phyloP scores from a whole-genome alignment of 495 filamentous ascomycete genomes.

The Penicillium goetzii region DNA sequence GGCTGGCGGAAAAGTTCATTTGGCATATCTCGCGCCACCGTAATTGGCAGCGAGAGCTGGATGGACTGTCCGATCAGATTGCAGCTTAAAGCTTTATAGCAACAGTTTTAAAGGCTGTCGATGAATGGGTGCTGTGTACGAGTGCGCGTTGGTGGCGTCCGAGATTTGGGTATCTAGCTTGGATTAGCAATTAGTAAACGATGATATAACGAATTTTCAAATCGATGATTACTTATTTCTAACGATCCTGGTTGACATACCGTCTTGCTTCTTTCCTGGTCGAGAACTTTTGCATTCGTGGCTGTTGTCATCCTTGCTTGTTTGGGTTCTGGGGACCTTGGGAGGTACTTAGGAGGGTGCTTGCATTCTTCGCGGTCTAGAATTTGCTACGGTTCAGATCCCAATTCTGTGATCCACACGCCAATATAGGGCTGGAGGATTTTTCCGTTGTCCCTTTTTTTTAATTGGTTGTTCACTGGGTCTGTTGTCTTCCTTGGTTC shows the following conservation, averaged over 20 bases:
- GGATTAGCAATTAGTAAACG: neutral
- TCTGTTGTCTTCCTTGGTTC: neutral
- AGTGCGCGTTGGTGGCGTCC: neutral
- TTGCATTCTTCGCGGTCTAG: conserved; percentile 3
- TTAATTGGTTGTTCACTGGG: neutral
- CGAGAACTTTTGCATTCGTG: neutral
- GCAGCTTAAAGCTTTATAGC: conserved; percentile 30
- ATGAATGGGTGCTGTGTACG: neutral
- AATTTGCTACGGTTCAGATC: neutral
- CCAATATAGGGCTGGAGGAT: conserved; percentile 15
- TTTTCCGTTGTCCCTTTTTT: neutral
- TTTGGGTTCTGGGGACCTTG: neutral
- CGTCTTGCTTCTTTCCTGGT: neutral
- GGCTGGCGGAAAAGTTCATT: conserved; percentile 67
- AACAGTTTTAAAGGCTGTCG: neutral
- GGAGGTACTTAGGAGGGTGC: neutral
- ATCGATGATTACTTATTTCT: neutral
- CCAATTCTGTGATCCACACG: neutral
- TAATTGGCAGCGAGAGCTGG: conserved; percentile 72
- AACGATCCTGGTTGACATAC: neutral
- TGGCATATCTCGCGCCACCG: conserved; percentile 69
- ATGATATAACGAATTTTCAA: neutral
- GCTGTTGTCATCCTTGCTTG: neutral
- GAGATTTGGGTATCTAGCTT: neutral
- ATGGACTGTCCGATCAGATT: conserved; percentile 57